These are phyloP conservation scores for Sanghuangporus baumii DNA, from an alignment of 1,284 basidiomycete genomes.

Conservation along the genomic window DNA sequence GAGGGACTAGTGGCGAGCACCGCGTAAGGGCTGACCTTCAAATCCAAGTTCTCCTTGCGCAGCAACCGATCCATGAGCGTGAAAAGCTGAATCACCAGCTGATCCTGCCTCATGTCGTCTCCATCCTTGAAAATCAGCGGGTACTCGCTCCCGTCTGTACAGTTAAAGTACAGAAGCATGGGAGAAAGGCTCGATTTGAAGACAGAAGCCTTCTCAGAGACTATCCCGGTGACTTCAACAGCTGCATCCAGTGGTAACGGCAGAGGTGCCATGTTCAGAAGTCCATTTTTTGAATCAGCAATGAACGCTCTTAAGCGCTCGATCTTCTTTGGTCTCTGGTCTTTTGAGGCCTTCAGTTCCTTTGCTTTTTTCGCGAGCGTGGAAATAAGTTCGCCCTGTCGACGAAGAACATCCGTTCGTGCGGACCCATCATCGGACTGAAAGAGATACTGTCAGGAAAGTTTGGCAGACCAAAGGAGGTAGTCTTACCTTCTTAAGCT, in stretches of 20 bases:
- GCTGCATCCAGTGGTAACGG: constrained; percentile 88
- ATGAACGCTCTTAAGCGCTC: constrained; percentile 86
- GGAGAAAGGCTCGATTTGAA: constrained; percentile 98
- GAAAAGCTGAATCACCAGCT: constrained; percentile 95
- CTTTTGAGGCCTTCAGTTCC: constrained; percentile 86
- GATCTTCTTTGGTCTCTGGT: constrained; percentile 94
- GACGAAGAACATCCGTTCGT: constrained; percentile 73
- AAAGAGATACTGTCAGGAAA: constrained; percentile 11
- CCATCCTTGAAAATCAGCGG: constrained; percentile 99
- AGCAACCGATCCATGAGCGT: constrained; percentile 95
- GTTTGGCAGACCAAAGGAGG: constrained; percentile 6
- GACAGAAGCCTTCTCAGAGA: constrained; percentile 87
- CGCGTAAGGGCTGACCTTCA: constrained; percentile 89
- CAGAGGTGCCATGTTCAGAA: constrained; percentile 70
- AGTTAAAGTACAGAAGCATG: constrained; percentile 85
- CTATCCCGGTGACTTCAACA: constrained; percentile 78
- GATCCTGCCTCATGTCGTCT: constrained; percentile 97
- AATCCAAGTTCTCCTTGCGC: constrained; percentile 92
- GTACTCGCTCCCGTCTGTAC: constrained; percentile 72
- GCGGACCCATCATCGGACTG: constrained; percentile 72
- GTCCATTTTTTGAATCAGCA: constrained; percentile 78
- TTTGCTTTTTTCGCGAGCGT: constrained; percentile 79
- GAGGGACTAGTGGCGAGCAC: constrained; percentile 89
- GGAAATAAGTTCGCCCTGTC: constrained; percentile 84
- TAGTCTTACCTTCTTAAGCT: constrained; percentile 69